phyloP scores from a whole-genome alignment of 345 rosid species.

The Pugionium dolabratum region DNA sequence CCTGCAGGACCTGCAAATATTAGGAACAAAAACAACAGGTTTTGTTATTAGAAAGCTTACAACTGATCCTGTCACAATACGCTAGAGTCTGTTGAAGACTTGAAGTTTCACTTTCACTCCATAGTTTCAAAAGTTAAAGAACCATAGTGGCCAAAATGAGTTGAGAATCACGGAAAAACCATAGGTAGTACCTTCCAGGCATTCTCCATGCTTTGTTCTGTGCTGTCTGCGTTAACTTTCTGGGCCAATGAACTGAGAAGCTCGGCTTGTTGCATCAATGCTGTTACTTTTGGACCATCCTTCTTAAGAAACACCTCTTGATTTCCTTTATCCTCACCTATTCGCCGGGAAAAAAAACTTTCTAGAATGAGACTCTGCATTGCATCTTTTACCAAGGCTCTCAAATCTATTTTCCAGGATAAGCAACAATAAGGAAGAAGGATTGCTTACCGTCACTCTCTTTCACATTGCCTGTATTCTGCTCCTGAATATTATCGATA shows the following conservation, averaged over 20 bases:
- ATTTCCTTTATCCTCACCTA: slow-evolving; percentile 51
- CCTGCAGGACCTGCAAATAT: slow-evolving; percentile 69
- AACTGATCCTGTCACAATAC: background rate
- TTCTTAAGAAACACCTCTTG: slow-evolving; percentile 66
- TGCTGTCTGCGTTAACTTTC: slow-evolving; percentile 71
- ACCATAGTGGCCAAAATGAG: slow-evolving; percentile 2
- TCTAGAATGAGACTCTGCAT: background rate
- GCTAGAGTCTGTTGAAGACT: background rate
- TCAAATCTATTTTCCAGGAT: slow-evolving; percentile 21
- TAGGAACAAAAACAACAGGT: slow-evolving; percentile 20
- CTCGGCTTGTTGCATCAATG: slow-evolving; percentile 90
- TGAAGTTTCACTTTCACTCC: slow-evolving; percentile 11
- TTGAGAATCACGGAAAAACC: background rate
- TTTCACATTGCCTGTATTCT: slow-evolving; percentile 41
- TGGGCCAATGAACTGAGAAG: slow-evolving; percentile 76
- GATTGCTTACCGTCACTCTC: slow-evolving; percentile 55
- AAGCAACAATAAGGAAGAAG: slow-evolving; percentile 12
- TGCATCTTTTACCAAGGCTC: slow-evolving; percentile 3
- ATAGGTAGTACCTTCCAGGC: slow-evolving; percentile 76
- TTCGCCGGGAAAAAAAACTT: slow-evolving; percentile 25
- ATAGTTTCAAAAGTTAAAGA: background rate
- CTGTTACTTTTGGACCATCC: slow-evolving; percentile 79
- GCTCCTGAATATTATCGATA: slow-evolving; percentile 31
- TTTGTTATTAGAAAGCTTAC: slow-evolving; percentile 14
- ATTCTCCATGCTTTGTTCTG: slow-evolving; percentile 86